Evolutionary conservation across 345 rosid genomes (phyloP).

Genomic region (Eucalyptus sp.): DNA sequence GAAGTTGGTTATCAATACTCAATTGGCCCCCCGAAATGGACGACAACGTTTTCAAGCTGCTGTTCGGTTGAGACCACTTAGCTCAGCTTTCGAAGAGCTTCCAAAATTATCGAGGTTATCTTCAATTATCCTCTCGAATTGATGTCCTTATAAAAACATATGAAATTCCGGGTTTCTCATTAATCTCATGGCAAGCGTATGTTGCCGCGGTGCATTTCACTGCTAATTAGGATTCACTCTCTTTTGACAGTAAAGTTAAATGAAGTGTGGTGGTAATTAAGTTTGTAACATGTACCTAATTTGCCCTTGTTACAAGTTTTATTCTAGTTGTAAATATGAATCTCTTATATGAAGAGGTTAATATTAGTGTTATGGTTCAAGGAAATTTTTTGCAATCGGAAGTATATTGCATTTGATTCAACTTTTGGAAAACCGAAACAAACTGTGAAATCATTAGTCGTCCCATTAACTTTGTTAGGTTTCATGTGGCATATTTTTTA

Average conservation of each 20-base stretch:
- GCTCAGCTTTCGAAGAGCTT: no score
- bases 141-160: no score
- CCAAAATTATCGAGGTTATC: no score
- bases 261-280: not conserved
- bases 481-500: not conserved
- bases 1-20: no score
- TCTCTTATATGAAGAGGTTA: not conserved
- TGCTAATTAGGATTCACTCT: not conserved
- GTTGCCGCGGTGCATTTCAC: not conserved
- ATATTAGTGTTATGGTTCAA: not conserved
- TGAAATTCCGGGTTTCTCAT: not conserved
- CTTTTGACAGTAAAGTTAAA: not conserved
- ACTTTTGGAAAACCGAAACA: no score
- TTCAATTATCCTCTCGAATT: no score
- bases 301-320: no score
- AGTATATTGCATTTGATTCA: accelerated
- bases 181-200: not conserved
- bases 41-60: no score
- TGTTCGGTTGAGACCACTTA: no score
- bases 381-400: no score
- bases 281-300: not conserved
- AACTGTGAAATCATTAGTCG: not conserved
- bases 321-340: not conserved
- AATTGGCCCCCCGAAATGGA: no score
- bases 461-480: not conserved